A percentile compares a stretch with the other conserved stretches of the same genome.
Conservation (phyloP, 2,329 filamentous ascomycete genomes). For the Corynespora cassiicola region DNA sequence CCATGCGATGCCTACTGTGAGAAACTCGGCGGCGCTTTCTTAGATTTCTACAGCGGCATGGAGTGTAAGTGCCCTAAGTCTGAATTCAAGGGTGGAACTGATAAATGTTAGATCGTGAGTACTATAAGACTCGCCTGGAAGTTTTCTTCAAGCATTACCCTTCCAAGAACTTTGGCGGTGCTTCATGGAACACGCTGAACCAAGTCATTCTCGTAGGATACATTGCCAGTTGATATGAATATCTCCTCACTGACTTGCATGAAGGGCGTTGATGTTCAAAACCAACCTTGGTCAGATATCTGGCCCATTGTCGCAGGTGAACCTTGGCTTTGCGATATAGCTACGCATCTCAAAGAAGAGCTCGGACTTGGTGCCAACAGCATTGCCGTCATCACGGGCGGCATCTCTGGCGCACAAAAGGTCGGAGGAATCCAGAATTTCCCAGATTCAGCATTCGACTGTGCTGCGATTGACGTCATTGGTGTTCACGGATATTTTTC, state of each 20-base stretch:
- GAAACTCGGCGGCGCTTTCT: slow-evolving; percentile 35
- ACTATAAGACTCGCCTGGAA: slow-evolving; percentile 39
- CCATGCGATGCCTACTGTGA: slow-evolving; percentile 44
- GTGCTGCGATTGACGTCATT: slow-evolving; percentile 40
- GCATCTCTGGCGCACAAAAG: slow-evolving; percentile 38
- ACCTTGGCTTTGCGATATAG: slow-evolving; percentile 43
- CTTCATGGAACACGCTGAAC: slow-evolving; percentile 35
- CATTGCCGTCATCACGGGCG: slow-evolving; percentile 44
- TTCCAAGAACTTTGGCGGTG: slow-evolving; percentile 40
- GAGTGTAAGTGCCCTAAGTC: slow-evolving; percentile 22
- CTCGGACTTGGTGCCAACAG: slow-evolving; percentile 31
- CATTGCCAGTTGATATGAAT: not conserved
- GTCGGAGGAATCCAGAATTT: slow-evolving; percentile 34
- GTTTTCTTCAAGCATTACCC: slow-evolving; percentile 44
- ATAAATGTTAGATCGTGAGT: slow-evolving; percentile 21
- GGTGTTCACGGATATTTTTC: slow-evolving; percentile 42
- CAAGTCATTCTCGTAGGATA: slow-evolving; percentile 39
- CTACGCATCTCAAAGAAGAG: slow-evolving; percentile 36
- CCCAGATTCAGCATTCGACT: slow-evolving; percentile 39
- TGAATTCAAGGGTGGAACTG: not conserved
- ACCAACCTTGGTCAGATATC: slow-evolving; percentile 42
- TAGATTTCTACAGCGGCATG: slow-evolving; percentile 43
- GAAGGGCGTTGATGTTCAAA: slow-evolving; percentile 44
- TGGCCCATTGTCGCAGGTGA: slow-evolving; percentile 42
- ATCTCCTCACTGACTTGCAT: slow-evolving; percentile 1